Evolutionary conservation across 2,329 filamentous ascomycete genomes (phyloP).

Genomic region (Rutstroemia sydowiana): DNA sequence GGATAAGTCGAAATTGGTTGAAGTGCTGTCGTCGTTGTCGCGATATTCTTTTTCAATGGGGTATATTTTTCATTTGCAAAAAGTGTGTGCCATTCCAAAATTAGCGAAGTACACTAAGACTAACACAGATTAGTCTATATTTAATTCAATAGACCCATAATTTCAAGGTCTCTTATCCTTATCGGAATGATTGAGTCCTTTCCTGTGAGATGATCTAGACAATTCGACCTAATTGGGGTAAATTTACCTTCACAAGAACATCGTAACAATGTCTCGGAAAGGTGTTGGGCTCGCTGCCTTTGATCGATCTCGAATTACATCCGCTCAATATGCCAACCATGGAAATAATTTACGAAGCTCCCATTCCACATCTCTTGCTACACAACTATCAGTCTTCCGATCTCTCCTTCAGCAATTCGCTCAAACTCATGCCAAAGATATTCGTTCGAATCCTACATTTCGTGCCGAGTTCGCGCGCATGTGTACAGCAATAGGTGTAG

Average conservation of each 20-base stretch:
- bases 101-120: slow-evolving; percentile 8
- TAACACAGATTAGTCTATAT: not conserved
- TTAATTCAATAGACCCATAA: not conserved
- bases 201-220: too few relatives aligned
- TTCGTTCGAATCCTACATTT: slow-evolving; percentile 90
- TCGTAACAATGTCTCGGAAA: slow-evolving; percentile 56
- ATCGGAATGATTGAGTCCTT: not conserved
- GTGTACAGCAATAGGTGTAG: slow-evolving; percentile 94
- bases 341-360: slow-evolving; percentile 77
- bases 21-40: slow-evolving; percentile 13
- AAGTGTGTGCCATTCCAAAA: slow-evolving; percentile 8
- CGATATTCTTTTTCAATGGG: slow-evolving; percentile 5
- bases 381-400: slow-evolving; percentile 93
- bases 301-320: slow-evolving; percentile 74
- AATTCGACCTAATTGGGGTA: not conserved
- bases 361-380: slow-evolving; percentile 80
- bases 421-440: slow-evolving; percentile 88
- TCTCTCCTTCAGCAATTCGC: slow-evolving; percentile 93
- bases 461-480: slow-evolving; percentile 96
- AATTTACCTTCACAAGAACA: not conserved
- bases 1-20: slow-evolving; percentile 10
- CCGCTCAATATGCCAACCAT: slow-evolving; percentile 84
- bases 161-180: not conserved
- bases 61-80: slow-evolving; percentile 10
- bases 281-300: slow-evolving; percentile 89